Percentiles rank a stretch among this genome's conserved stretches.
Conservation (phyloP, 2,329 filamentous ascomycete genomes). For the Calonectria multiphialidica region DNA sequence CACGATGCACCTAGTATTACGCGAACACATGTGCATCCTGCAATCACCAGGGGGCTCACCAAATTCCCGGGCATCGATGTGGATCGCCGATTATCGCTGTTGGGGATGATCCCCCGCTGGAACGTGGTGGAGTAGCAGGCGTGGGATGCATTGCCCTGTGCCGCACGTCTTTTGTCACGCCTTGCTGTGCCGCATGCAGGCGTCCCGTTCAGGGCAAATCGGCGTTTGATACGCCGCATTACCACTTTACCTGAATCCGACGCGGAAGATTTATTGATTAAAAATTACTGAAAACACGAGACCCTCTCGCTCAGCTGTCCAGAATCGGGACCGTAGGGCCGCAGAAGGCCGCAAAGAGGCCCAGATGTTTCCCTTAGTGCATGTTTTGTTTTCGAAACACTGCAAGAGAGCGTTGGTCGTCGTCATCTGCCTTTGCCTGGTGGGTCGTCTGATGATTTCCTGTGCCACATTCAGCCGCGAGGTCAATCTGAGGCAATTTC, state of each 20-base stretch:
- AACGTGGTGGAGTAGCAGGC: neutral
- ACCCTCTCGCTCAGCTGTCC: too few relatives aligned
- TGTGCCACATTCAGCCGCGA: neutral
- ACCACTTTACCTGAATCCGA: neutral
- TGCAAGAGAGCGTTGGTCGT: neutral
- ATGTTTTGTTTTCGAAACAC: conserved; percentile 4
- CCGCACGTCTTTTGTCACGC: neutral
- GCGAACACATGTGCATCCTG: neutral
- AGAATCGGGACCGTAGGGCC: too few relatives aligned
- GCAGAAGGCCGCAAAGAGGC: neutral
- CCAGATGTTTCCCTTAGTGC: neutral
- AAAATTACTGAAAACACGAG: neutral
- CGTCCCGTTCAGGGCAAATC: neutral
- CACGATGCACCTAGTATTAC: too few relatives aligned
- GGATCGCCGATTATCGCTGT: neutral
- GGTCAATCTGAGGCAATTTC: neutral
- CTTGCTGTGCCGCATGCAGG: neutral
- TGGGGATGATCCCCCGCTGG: neutral
- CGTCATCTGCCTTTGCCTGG: neutral
- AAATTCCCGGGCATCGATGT: neutral
- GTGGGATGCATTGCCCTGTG: neutral
- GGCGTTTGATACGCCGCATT: neutral
- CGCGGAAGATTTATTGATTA: neutral
- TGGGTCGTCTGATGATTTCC: neutral
- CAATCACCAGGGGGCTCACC: neutral